Conservation (phyloP, 179 eudicot genomes). For the Amaranthus tricolor region DNA sequence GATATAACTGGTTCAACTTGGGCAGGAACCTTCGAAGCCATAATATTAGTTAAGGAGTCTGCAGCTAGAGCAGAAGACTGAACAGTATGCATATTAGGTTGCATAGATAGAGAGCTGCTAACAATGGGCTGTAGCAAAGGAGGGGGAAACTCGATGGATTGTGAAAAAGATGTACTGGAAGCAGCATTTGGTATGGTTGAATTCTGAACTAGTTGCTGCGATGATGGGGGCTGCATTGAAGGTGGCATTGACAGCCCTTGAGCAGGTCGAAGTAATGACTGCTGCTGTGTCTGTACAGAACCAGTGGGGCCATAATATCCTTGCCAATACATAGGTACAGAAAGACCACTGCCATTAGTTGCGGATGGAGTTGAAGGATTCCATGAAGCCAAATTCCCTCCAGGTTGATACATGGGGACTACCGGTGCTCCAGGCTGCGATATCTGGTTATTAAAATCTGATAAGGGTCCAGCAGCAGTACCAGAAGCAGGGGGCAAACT, state of each 20-base stretch:
- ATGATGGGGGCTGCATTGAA: slow-evolving; percentile 28
- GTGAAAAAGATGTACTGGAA: slow-evolving; percentile 25
- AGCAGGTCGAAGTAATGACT: slow-evolving; percentile 32
- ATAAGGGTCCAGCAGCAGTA: slow-evolving; percentile 26
- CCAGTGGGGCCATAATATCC: slow-evolving; percentile 42
- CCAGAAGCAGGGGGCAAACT: slow-evolving; percentile 22
- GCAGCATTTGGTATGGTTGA: slow-evolving; percentile 27
- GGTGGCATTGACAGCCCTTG: slow-evolving; percentile 41
- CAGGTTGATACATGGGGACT: slow-evolving; percentile 42
- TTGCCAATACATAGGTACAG: slow-evolving; percentile 45
- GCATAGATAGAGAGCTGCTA: slow-evolving; percentile 27
- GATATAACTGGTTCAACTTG: slow-evolving; percentile 32
- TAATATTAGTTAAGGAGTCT: slow-evolving; percentile 28
- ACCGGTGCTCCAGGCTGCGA: slow-evolving; percentile 39
- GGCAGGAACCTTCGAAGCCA: slow-evolving; percentile 32
- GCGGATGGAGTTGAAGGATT: slow-evolving; percentile 40
- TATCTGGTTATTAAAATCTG: slow-evolving; percentile 35
- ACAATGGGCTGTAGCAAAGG: slow-evolving; percentile 37
- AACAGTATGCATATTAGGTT: slow-evolving; percentile 32
- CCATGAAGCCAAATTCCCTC: slow-evolving; percentile 36
- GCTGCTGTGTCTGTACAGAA: slow-evolving; percentile 38
- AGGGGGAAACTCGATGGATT: slow-evolving; percentile 36
- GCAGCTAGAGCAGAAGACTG: slow-evolving; percentile 30
- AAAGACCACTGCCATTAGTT: slow-evolving; percentile 36
- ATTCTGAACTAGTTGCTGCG: slow-evolving; percentile 33